Evolutionary conservation across 208 protist genomes (phyloP).

Genomic region (Acanthamoeba lenticulata): DNA sequence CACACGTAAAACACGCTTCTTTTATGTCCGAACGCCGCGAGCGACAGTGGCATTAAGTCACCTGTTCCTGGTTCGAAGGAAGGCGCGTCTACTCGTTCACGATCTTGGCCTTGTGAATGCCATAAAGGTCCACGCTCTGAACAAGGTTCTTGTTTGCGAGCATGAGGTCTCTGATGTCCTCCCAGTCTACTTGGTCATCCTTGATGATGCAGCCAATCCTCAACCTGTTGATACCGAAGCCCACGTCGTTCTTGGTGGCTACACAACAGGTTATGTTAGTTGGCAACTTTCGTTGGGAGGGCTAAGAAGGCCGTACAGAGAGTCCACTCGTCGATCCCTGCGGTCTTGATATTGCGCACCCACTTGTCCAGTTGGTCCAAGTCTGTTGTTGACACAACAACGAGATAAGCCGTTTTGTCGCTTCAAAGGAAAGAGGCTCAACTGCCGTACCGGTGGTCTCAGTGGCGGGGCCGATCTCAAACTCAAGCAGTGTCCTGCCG

Average conservation of each 20-base stretch:
- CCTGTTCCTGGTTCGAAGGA: too few relatives aligned
- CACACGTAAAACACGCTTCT: too few relatives aligned
- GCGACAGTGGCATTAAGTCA: too few relatives aligned
- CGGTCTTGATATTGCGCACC: neutral
- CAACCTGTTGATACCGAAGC: conserved; percentile 67
- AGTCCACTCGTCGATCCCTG: conserved; percentile 56
- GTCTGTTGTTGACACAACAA: too few relatives aligned
- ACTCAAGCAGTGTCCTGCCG: conserved; percentile 28
- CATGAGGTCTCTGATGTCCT: conserved; percentile 25
- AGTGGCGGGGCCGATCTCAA: neutral
- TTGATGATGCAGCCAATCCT: conserved; percentile 59
- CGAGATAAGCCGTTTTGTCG: too few relatives aligned
- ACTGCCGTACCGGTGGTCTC: neutral
- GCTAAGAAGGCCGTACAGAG: neutral
- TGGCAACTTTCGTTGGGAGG: too few relatives aligned
- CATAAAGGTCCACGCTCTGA: conserved; percentile 59
- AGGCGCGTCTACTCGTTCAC: conserved; percentile 18
- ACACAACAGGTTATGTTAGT: neutral
- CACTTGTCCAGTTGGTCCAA: conserved; percentile 43
- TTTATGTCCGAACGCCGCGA: too few relatives aligned
- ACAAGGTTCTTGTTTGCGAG: conserved; percentile 57
- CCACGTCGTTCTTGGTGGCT: conserved; percentile 42
- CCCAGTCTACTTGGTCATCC: conserved; percentile 58
- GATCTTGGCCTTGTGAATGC: conserved; percentile 51
- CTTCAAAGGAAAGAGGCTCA: too few relatives aligned